Evolutionary conservation across 73 alveolate genomes (phyloP), one percentile per base, ranked within the genome.

Genomic region (Paramecium sonneborni): DNA sequence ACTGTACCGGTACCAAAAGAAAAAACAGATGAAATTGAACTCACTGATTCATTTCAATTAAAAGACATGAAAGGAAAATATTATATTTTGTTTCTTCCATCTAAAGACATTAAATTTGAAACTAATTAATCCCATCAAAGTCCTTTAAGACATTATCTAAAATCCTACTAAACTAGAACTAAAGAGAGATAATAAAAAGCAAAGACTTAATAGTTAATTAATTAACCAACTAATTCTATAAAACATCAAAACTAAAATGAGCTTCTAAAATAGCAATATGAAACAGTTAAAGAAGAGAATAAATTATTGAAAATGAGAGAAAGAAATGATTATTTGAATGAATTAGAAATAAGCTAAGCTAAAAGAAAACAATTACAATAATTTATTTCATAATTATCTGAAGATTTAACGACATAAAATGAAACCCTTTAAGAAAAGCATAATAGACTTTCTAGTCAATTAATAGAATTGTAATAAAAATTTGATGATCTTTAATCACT

Each of bases 101-200:
- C 86, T 2, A 35, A 72, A 38, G 57, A 72, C n/a, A 38, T 72
- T n/a, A 35, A 72, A 37, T 72, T 72, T 20, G 86, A 72, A 37
- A 23, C 38, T 2, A 38, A 35, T n/a, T 37, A 72, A 72, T 34
- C 86, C 10, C 57, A 72, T 21, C 37, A 12, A 38, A 34, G 58
- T 72, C 86, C 86, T 3, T 37, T 72, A 11, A 72, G 86, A 38
- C 86, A 72, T 72, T 72, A 72, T 37, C 10, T 72, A 72, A 72
- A 30, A 7, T 72, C 86, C 12, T 72, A 72, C 12, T 32, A 35
- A 38, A 34, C 58, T 14, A 72, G 86, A 72, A 72, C 55, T 6
- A 72, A 72, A 20, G 86, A 72, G 18, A 72, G 86, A 72, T 7
- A 72, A 38, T 18, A 72, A 18, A 72, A 72, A 30, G 32, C 39